Base-by-base conservation (phyloP, 1,284 basidiomycete species). In the Melampsora occidentalis region DNA sequence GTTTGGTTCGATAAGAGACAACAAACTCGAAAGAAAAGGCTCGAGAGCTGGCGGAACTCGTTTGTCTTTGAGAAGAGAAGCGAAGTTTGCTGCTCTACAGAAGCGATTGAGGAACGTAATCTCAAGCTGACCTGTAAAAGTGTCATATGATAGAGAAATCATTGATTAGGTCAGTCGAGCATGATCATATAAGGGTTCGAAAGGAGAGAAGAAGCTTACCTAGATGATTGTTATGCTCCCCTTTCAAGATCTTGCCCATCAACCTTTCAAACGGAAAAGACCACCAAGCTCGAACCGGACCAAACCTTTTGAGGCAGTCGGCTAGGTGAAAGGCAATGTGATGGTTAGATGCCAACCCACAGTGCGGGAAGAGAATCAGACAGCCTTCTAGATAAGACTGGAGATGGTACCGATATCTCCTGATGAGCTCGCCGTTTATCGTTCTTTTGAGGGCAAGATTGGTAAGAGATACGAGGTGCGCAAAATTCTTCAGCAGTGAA, bases 401-500 rank as follows among this genome's bases (percentile, higher is more conserved):
- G 10, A 48, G 16, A 31, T 68, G 48, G 49, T 68, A 25, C 9
- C 46, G 42, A 68, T 68, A 68, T 46, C 49, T 46, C 14, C 9
- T 22, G 16, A 68, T 49, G 28, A 28, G 28, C 22, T 20, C 9
- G 16, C 25, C 46, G 22, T 10, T 48, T 42, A 68, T 68, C 16
- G 16, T 68, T 42, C 31, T 7, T 49, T 68, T 51, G 31, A 68
- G 66, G 35, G 35, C 66, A 16, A 68, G 7, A n/a, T 20, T 51
- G 16, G 42, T 39, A 16, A 68, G 28, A 14, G 66, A 48, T 9
- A 68, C 66, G 20, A 68, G 20, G 46, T 68, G 66, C 14, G 46
- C 35, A 68, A 75, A 68, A 28, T 76, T 76, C n/a, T 69, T 51
- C 6, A 76, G 39, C 7, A 76, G 49, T 3, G 63, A 73, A 10